Percentiles rank a stretch among this genome's conserved stretches.
Evolutionary conservation across 768 basidiomycete genomes (phyloP).

Genomic region (Hysterangium stoloniferum): DNA sequence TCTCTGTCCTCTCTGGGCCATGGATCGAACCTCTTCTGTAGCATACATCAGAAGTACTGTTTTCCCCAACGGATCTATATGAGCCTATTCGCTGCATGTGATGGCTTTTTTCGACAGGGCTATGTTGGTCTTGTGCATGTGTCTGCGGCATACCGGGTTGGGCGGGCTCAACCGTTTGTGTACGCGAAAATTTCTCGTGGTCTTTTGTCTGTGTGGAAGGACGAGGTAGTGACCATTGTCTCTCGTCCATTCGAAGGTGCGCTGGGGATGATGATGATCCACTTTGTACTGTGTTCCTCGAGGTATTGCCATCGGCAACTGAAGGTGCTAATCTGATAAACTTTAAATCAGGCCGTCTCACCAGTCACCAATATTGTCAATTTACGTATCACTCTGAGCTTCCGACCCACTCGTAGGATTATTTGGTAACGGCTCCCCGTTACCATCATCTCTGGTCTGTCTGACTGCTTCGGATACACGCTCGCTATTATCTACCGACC

Average conservation of each 20-base stretch:
- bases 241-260: slow-evolving; percentile 11
- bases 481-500: slow-evolving; percentile 50
- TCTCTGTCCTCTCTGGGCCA: background rate
- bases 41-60: background rate
- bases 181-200: slow-evolving; percentile 25
- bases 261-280: slow-evolving; percentile 16
- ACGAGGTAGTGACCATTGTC: slow-evolving; percentile 14
- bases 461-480: too few species aligned
- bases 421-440: too few species aligned
- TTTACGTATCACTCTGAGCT: slow-evolving; percentile 12
- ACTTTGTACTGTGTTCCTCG: too few species aligned
- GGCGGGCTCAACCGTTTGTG: slow-evolving; percentile 48
- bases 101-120: slow-evolving; percentile 16
- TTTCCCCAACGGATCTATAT: background rate
- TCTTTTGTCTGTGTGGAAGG: slow-evolving; percentile 7
- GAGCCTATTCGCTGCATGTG: slow-evolving; percentile 7
- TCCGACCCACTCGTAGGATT: too few species aligned
- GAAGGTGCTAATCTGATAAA: too few species aligned
- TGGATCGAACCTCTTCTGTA: slow-evolving; percentile 9
- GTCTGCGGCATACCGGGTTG: slow-evolving; percentile 25
- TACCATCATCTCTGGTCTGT: too few species aligned
- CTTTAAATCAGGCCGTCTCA: too few species aligned
- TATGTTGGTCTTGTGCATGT: slow-evolving; percentile 15
- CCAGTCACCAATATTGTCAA: too few species aligned
- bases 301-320: too few species aligned